Percentiles rank a stretch among this genome's conserved stretches.
phyloP scores from a whole-genome alignment of 2,329 filamentous ascomycete species.

The Pseudogymnoascus sp. region DNA sequence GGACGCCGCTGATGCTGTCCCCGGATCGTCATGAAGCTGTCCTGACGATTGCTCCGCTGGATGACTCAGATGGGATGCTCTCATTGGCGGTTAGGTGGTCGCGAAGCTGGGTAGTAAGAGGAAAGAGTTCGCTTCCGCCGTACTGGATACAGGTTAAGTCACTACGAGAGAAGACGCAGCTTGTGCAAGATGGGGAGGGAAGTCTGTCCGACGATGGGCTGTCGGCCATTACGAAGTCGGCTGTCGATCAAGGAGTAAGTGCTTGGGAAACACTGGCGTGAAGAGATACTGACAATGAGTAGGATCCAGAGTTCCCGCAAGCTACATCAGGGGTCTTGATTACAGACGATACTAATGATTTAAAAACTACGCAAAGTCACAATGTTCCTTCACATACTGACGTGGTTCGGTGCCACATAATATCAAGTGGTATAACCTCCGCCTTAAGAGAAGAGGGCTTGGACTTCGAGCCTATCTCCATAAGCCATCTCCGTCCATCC shows the following conservation, averaged over 20 bases:
- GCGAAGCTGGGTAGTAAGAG: conserved; percentile 45
- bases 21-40: conserved; percentile 44
- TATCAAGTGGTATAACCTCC: not conserved
- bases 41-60: conserved; percentile 46
- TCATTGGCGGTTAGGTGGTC: conserved; percentile 52
- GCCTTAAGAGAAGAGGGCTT: not conserved
- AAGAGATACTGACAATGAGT: not conserved
- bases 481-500: conserved; percentile 19
- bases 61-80: conserved; percentile 54
- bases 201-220: not conserved
- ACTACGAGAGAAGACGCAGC: conserved; percentile 13
- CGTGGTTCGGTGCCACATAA: conserved; percentile 2
- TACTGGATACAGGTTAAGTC: conserved; percentile 51
- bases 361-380: not conserved
- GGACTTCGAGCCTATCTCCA: conserved; percentile 17
- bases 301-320: not conserved
- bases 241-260: not conserved
- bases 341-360: not conserved
- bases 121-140: conserved; percentile 46
- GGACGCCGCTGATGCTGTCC: conserved; percentile 48
- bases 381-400: not conserved
- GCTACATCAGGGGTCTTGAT: not conserved
- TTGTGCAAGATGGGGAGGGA: not conserved
- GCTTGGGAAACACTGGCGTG: too few species aligned
- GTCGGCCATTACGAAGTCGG: not conserved